Evolutionary conservation across 2,329 filamentous ascomycete species (phyloP), one percentile per base, ranked within the genome.

Genomic region (Corynespora cassiicola): DNA sequence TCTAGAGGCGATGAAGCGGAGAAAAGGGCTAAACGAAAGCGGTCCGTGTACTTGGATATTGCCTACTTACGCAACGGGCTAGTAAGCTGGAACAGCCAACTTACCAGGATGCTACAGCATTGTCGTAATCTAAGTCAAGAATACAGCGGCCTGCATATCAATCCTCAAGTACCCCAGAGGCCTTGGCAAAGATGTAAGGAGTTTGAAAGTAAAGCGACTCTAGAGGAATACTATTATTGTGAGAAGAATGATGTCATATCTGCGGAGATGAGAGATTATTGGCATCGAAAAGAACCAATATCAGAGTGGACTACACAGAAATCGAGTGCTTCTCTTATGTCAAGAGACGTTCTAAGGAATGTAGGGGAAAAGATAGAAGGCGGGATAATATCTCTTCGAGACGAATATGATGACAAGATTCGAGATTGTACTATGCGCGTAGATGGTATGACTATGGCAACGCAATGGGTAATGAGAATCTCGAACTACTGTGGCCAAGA

Each of bases 401-500:
- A 45, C 10, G 54, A 58, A 26, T 54, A 55, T 24, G 47, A 54
- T 5, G 54, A 52, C 8, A 54, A 49, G 36, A 58, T 54, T 11
- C 27, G 48, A 38, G 48, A 52, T 29, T 55, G 48, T 17, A 56
- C 39, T 0, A 56, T 56, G 50, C 52, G 54, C 17, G 25, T 56
- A 1, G 54, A 56, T 27, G 54, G 52, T 3, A 58, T 58, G 50
- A 52, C 54, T 1, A 58, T 58, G 50, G 45, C 54, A 1, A 58
- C 52, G 17, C 52, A 58, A 50, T 58, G 54, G 54, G 49, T 47
- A 39, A 22, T n/a, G n/a, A n/a, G n/a, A n/a, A 12, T 21, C 7
- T 19, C 7, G 16, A 30, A 16, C 5, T 29, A 27, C 20, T 19
- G n/a, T 15, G 8, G 10, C 32, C 10, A 12, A 21, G n/a, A 24